Conservation (phyloP, 495 filamentous ascomycete species). For the Amphirosellinia nigrospora region DNA sequence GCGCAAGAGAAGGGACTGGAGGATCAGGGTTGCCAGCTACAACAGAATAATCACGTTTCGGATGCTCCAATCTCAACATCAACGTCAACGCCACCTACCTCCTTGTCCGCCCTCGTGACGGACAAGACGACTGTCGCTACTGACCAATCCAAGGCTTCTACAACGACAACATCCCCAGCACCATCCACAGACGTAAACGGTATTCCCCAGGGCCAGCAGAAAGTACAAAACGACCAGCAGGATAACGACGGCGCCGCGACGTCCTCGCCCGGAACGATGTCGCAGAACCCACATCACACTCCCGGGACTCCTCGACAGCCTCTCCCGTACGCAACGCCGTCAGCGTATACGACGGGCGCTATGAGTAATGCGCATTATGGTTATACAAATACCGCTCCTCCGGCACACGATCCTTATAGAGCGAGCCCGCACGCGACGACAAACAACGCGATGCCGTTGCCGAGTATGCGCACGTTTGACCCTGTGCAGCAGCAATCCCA, state of each 20-base stretch:
- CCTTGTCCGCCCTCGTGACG: slow-evolving; percentile 20
- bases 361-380: slow-evolving; percentile 60
- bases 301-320: slow-evolving; percentile 53
- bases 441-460: slow-evolving; percentile 64
- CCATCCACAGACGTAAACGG: neutral
- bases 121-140: slow-evolving; percentile 25
- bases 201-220: slow-evolving; percentile 27
- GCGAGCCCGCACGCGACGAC: slow-evolving; percentile 50
- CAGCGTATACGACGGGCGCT: slow-evolving; percentile 57
- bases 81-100: slow-evolving; percentile 17
- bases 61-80: slow-evolving; percentile 11
- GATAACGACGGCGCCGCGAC: slow-evolving; percentile 36
- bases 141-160: slow-evolving; percentile 21
- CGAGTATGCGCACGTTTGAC: slow-evolving; percentile 68
- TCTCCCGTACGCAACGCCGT: slow-evolving; percentile 60
- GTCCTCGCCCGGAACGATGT: slow-evolving; percentile 52
- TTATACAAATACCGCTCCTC: slow-evolving; percentile 54
- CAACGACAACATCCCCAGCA: slow-evolving; percentile 8
- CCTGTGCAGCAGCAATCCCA: slow-evolving; percentile 52
- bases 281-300: slow-evolving; percentile 51
- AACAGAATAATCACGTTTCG: slow-evolving; percentile 22
- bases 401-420: slow-evolving; percentile 58
- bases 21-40: slow-evolving; percentile 25
- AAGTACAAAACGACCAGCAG: slow-evolving; percentile 28
- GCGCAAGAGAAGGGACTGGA: slow-evolving; percentile 32